Base-by-base conservation (phyloP, 2,329 filamentous ascomycete genomes). In the Fusarium pseudograminearum region DNA sequence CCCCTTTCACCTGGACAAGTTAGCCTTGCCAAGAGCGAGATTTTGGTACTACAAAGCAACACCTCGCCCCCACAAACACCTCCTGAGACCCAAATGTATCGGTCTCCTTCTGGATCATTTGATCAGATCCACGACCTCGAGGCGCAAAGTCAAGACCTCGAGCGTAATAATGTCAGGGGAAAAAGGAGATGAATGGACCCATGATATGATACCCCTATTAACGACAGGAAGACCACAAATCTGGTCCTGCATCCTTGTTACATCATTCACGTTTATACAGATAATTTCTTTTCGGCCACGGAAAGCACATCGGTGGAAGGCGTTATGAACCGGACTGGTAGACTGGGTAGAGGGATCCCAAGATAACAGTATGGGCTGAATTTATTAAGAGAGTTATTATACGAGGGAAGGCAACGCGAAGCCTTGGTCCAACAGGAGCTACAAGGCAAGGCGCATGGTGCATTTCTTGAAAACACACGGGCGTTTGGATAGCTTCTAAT, bases 21-120 rank as follows among this genome's bases (percentile, higher is more conserved):
- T 11, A 73, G 61, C 28, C 70, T 76, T 14, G 73, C 69, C 36
- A 77, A 73, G 33, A 81, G 79, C 68, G 80, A 82, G 48, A 71
- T 79, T 42, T 79, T 78, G 53, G 71, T 81, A 46, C 79, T 80
- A 20, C 76, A 81, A 57, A 78, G 78, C 28, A 72, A 74, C 20
- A 65, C 67, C 14, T 56, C 60, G 6, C 73, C 76, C 4, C 60
- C 70, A n/a, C 73, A 61, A 16, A 52, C 48, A 52, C 48, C 48
- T 61, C 47, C 34, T 65, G 70, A 70, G 30, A 71, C 71, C 38
- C 73, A 40, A 47, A 71, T 55, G 18, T 69, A 53, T 45, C 67
- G 30, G 46, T 75, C 61, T 51, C 67, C 51, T 46, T 71, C 54
- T 40, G 59, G 58, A 14, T 76, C 76, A 2, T 57, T 75, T 20